phyloP scores from a whole-genome alignment of 768 basidiomycete genomes.

The Termitomyces sp. region DNA sequence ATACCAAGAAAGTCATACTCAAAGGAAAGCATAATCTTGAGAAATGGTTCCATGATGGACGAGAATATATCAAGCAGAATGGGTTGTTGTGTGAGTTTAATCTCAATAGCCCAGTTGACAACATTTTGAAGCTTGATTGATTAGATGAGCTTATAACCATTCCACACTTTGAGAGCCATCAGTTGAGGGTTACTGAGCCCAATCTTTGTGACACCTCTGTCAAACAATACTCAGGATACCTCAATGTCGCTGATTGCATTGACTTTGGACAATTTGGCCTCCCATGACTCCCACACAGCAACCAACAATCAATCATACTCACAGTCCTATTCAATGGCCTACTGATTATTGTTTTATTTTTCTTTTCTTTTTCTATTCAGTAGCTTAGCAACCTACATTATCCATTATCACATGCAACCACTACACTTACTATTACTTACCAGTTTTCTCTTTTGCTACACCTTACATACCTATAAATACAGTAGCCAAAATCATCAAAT shows the following conservation, averaged over 20 bases:
- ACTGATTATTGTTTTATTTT: too few relatives aligned
- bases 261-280: too few relatives aligned
- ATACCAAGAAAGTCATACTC: constrained; percentile 36
- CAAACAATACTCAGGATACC: constrained; percentile 77
- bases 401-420: too few relatives aligned
- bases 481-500: too few relatives aligned
- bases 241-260: constrained; percentile 74
- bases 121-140: not conserved
- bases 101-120: not conserved
- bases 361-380: too few relatives aligned
- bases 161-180: constrained; percentile 40
- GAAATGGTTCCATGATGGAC: constrained; percentile 59
- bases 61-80: constrained; percentile 63
- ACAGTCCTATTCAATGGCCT: too few relatives aligned
- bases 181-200: constrained; percentile 61
- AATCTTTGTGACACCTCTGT: constrained; percentile 76
- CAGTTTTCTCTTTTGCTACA: too few relatives aligned
- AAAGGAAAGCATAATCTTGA: constrained; percentile 44
- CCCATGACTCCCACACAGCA: too few relatives aligned
- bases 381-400: too few relatives aligned
- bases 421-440: too few relatives aligned
- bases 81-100: constrained; percentile 59
- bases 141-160: constrained; percentile 64
- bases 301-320: too few relatives aligned
- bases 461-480: too few relatives aligned